Evolutionary conservation across 352 stramenopile genomes (phyloP).

Genomic region (Phytophthora agathidicida): DNA sequence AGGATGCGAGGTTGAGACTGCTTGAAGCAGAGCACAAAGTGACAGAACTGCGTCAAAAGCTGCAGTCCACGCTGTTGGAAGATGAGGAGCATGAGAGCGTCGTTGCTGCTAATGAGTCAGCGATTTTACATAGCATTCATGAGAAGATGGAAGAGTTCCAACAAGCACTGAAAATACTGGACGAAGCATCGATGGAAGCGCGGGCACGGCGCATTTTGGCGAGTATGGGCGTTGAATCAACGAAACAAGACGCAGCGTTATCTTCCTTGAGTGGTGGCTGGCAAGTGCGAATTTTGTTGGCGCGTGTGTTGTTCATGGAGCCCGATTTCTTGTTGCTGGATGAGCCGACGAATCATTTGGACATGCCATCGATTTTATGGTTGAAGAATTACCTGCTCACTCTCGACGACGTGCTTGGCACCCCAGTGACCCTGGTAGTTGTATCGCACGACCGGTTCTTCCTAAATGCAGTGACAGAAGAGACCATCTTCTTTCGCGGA

Average conservation of each 20-base stretch:
- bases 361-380: conserved; percentile 86
- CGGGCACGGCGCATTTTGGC: conserved; percentile 50
- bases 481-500: conserved; percentile 62
- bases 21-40: conserved; percentile 48
- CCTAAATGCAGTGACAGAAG: conserved; percentile 89
- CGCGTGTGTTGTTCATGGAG: conserved; percentile 67
- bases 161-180: conserved; percentile 47
- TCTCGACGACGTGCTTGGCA: conserved; percentile 65
- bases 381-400: conserved; percentile 73
- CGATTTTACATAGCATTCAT: conserved; percentile 48
- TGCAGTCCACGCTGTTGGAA: conserved; percentile 26
- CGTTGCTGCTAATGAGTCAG: conserved; percentile 28
- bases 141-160: conserved; percentile 51
- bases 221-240: conserved; percentile 76
- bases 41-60: conserved; percentile 28
- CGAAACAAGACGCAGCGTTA: conserved; percentile 78
- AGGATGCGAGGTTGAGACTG: conserved; percentile 54
- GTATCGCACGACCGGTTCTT: conserved; percentile 95
- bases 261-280: conserved; percentile 60
- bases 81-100: conserved; percentile 36
- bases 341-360: conserved; percentile 93
- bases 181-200: conserved; percentile 61
- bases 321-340: conserved; percentile 94
- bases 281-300: conserved; percentile 68
- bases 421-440: conserved; percentile 82